Percentiles rank a stretch among this genome's conserved stretches.
Evolutionary conservation across 257 asterid genomes (phyloP).

Genomic region (Sherardia arvensis): DNA sequence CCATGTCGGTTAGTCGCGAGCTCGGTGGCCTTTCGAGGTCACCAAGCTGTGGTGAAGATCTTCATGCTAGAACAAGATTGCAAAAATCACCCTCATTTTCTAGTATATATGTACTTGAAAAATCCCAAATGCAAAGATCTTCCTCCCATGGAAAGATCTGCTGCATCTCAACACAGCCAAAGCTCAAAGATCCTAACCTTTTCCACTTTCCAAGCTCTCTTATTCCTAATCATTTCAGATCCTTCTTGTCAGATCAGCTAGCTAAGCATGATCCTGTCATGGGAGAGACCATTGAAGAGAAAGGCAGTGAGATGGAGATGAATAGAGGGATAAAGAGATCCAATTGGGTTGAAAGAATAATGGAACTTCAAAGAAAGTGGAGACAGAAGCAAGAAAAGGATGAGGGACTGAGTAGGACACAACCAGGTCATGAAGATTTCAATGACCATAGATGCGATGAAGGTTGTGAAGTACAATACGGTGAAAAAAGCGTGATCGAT

Average conservation of each 20-base stretch:
- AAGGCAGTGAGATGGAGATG: constrained; percentile 12
- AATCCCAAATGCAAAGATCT: constrained; percentile 12
- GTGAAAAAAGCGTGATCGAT: constrained; percentile 35
- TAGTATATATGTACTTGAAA: background rate
- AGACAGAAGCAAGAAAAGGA: constrained; percentile 27
- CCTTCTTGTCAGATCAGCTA: constrained; percentile 36
- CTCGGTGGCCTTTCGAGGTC: constrained; percentile 9
- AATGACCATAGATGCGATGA: constrained; percentile 22
- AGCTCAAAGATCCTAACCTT: constrained; percentile 40
- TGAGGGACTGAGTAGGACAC: constrained; percentile 7
- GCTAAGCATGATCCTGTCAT: constrained; percentile 17
- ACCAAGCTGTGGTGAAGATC: background rate
- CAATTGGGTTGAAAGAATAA: constrained; percentile 62
- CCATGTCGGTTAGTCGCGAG: constrained; percentile 9
- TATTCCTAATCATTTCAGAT: constrained; percentile 39
- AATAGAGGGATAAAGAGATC: constrained; percentile 29
- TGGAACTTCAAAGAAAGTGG: constrained; percentile 57
- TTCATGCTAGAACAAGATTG: background rate
- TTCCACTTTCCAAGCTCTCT: constrained; percentile 36
- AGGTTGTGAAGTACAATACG: constrained; percentile 51
- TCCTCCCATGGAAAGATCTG: constrained; percentile 35
- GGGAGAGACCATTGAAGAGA: constrained; percentile 13
- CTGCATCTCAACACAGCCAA: constrained; percentile 21
- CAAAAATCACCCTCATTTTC: background rate
- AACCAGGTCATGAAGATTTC: constrained; percentile 21